Base-by-base conservation (phyloP, 148 eudicot genomes). In the Fagopyrum tataricum region DNA sequence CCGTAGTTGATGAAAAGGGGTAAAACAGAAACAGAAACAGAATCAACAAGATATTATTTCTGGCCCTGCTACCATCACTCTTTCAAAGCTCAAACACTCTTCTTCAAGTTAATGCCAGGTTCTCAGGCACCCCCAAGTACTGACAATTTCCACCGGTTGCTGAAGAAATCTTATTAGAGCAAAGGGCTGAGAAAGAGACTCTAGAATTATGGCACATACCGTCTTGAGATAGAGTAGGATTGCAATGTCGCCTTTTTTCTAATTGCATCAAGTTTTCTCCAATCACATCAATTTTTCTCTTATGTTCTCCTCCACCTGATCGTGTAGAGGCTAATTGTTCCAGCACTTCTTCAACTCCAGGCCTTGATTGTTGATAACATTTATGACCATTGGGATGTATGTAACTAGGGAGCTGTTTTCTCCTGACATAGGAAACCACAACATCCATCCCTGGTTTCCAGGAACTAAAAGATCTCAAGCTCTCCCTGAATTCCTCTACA, bases 391-490 rank as follows among this genome's bases (percentile, higher is more conserved):
- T 92, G 6, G 92, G 90, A 72, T 81, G 82, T 6, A 87, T 89
- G 79, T 78, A 91, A 51, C 76, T 20, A 0, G 98, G 98, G 39
- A 93, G 83, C 80, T 79, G 86, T 81, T 80, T 86, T 84, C 87
- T 89, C 40, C 84, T 83, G 14, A 91, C 85, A 79, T 93, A 95
- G 75, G 88, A 89, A 39, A 93, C 88, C 24, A 67, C 82, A 13
- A 90, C 83, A 64, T 86, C 90, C 98, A 91, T 91, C 70, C 95
- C 92, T 15, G 92, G 94, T 73, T 83, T 89, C 97, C 97, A 91
- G 74, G 83, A 87, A 67, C 76, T n/a, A 66, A 87, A 93, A 80
- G 79, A 77, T 62, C 78, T 82, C 73, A 91, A 84, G 1, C 88
- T 81, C 53, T 78, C 85, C 82, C 81, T 87, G 76, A 91, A 93